phyloP scores from a whole-genome alignment of 2,329 filamentous ascomycete genomes.

The Aureobasidium sp. region DNA sequence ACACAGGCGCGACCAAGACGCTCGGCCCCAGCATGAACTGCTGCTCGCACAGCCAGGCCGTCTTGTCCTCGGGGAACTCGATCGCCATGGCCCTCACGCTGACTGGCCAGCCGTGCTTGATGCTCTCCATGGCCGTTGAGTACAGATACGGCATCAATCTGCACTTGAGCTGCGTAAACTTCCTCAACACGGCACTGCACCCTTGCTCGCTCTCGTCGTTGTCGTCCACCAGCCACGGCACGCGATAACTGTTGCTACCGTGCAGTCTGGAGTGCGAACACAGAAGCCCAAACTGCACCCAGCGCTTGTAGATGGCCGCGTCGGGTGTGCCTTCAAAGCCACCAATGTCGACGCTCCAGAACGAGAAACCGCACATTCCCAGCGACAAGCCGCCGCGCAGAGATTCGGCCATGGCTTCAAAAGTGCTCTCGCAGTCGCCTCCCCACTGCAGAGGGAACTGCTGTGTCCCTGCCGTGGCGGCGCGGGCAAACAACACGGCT shows the following conservation, averaged over 20 bases:
- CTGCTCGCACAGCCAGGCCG: conserved; percentile 56
- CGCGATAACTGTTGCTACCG: conserved; percentile 60
- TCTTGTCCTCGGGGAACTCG: conserved; percentile 64
- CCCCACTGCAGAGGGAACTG: conserved; percentile 62
- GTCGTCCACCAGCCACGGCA: conserved; percentile 64
- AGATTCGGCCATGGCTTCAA: conserved; percentile 64
- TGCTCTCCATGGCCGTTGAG: conserved; percentile 42
- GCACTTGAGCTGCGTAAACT: conserved; percentile 46
- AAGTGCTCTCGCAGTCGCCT: conserved; percentile 65
- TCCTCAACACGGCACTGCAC: conserved; percentile 46
- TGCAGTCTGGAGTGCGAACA: conserved; percentile 63
- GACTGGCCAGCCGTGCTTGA: conserved; percentile 49
- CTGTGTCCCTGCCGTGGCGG: conserved; percentile 59
- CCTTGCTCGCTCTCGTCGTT: conserved; percentile 43
- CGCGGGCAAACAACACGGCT: conserved; percentile 59
- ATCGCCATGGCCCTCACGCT: conserved; percentile 55
- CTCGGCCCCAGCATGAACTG: conserved; percentile 65
- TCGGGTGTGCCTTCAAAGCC: conserved; percentile 59
- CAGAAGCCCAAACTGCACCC: conserved; percentile 66
- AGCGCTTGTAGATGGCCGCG: conserved; percentile 63
- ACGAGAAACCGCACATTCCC: conserved; percentile 55
- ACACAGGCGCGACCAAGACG: conserved; percentile 56
- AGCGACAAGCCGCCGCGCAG: conserved; percentile 57
- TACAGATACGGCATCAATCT: conserved; percentile 51
- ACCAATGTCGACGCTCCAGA: conserved; percentile 63